These are phyloP conservation scores for Hemisphaericaspora subhashii DNA, from an alignment of 1,139 yeast genomes.

Conservation along the genomic window DNA sequence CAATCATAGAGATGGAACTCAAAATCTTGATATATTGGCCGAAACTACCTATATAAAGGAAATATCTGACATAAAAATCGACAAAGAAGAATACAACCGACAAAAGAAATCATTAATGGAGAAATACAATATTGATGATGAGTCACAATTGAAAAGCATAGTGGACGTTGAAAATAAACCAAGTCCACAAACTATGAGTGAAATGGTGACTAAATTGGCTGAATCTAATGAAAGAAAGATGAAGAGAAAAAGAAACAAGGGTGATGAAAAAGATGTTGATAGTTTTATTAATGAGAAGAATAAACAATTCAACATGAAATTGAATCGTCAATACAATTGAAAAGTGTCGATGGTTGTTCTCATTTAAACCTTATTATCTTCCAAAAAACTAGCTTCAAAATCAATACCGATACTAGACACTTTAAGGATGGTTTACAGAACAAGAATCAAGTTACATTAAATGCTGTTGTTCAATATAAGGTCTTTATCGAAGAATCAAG, in stretches of 20 bases:
- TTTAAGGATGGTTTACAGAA: too few species aligned
- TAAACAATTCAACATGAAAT: conserved; percentile 72
- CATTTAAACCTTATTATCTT: too few species aligned
- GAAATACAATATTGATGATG: conserved; percentile 6
- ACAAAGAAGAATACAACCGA: conserved; percentile 40
- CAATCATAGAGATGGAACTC: conserved; percentile 21
- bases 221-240: conserved; percentile 34
- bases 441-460: too few species aligned
- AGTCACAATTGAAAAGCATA: conserved; percentile 1
- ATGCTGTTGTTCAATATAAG: too few species aligned
- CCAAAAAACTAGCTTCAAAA: too few species aligned
- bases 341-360: not conserved
- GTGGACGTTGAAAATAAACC: conserved; percentile 15
- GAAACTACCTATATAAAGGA: conserved; percentile 54
- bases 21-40: conserved; percentile 54
- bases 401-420: too few species aligned
- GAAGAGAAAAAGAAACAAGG: conserved; percentile 24
- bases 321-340: conserved; percentile 53
- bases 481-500: too few species aligned
- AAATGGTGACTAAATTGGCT: conserved; percentile 38
- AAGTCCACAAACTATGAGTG: conserved; percentile 18
- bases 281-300: conserved; percentile 70
- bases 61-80: conserved; percentile 38
- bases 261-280: conserved; percentile 35
- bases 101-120: conserved; percentile 9